Evolutionary conservation across 352 stramenopile species (phyloP).

Genomic region (Phytophthora nicotianae): DNA sequence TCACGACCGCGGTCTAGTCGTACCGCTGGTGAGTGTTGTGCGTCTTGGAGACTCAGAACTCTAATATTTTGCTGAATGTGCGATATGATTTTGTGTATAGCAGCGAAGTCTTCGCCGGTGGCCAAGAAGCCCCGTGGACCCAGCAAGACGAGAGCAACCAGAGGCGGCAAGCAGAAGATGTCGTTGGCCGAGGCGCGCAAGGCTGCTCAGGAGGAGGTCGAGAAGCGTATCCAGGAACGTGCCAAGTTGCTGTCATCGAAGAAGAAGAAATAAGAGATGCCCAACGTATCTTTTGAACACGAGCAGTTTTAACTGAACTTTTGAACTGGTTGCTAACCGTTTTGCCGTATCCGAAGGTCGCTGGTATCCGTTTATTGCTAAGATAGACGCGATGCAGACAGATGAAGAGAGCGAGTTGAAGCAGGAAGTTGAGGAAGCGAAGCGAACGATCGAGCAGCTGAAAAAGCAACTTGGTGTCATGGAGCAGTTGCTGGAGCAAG

Average conservation of each 20-base stretch:
- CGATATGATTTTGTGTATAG: slow-evolving; percentile 21
- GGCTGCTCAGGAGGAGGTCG: slow-evolving; percentile 76
- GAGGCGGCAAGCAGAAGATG: slow-evolving; percentile 49
- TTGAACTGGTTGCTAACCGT: not conserved
- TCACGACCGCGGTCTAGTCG: slow-evolving; percentile 32
- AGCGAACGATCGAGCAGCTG: slow-evolving; percentile 1
- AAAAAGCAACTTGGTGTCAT: not conserved
- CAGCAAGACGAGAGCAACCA: slow-evolving; percentile 36
- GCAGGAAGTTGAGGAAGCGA: slow-evolving; percentile 5
- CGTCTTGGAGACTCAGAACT: slow-evolving; percentile 9
- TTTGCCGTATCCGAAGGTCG: not conserved
- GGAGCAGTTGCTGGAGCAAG: slow-evolving; percentile 1
- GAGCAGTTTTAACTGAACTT: slow-evolving; percentile 11
- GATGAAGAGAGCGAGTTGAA: slow-evolving; percentile 7
- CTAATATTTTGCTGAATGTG: slow-evolving; percentile 36
- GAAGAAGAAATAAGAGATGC: slow-evolving; percentile 64
- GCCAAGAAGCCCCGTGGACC: slow-evolving; percentile 60
- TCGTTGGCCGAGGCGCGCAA: slow-evolving; percentile 65
- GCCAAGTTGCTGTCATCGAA: slow-evolving; percentile 60
- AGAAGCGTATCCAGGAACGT: slow-evolving; percentile 69
- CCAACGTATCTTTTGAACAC: slow-evolving; percentile 10
- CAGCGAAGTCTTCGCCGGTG: slow-evolving; percentile 42
- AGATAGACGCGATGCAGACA: slow-evolving; percentile 1
- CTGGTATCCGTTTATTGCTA: not conserved
- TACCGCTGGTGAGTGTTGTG: slow-evolving; percentile 41